phyloP scores from a whole-genome alignment of 2,329 filamentous ascomycete genomes.

The Colletotrichum horii region DNA sequence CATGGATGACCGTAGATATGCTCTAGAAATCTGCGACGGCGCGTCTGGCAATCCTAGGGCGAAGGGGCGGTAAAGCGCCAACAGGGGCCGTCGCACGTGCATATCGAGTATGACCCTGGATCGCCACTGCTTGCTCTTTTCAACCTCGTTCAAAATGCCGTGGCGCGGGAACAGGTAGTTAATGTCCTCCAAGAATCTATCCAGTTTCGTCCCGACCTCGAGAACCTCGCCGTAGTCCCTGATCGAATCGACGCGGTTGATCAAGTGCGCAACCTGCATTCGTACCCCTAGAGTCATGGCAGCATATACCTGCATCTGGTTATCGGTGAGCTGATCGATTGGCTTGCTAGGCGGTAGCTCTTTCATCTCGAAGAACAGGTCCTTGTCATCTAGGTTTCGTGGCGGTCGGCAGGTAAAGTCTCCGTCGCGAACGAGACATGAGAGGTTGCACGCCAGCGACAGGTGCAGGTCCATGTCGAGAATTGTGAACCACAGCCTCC shows the following conservation, averaged over 20 bases:
- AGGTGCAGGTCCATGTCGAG: conserved; percentile 62
- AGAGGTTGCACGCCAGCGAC: conserved; percentile 57
- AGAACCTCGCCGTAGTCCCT: conserved; percentile 59
- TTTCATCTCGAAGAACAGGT: conserved; percentile 52
- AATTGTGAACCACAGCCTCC: conserved; percentile 62
- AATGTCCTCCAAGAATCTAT: conserved; percentile 59
- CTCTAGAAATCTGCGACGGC: conserved; percentile 55
- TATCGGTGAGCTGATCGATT: conserved; percentile 57
- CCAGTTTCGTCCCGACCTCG: conserved; percentile 58
- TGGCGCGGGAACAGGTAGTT: conserved; percentile 56
- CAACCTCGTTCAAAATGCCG: conserved; percentile 43
- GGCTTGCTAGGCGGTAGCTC: conserved; percentile 54
- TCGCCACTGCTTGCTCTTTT: conserved; percentile 57
- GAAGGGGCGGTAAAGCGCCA: conserved; percentile 60
- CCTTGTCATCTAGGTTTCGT: conserved; percentile 57
- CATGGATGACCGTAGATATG: conserved; percentile 60
- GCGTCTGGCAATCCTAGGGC: conserved; percentile 56
- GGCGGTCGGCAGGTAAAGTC: conserved; percentile 60
- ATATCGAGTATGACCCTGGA: conserved; percentile 57
- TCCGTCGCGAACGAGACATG: conserved; percentile 54
- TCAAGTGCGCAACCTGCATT: conserved; percentile 53
- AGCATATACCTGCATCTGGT: conserved; percentile 59
- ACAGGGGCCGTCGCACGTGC: conserved; percentile 56
- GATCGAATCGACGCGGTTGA: conserved; percentile 57
- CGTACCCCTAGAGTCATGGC: conserved; percentile 54